phyloP scores from a whole-genome alignment of 2,329 filamentous ascomycete genomes.

The Sporothrix brasiliensis region DNA sequence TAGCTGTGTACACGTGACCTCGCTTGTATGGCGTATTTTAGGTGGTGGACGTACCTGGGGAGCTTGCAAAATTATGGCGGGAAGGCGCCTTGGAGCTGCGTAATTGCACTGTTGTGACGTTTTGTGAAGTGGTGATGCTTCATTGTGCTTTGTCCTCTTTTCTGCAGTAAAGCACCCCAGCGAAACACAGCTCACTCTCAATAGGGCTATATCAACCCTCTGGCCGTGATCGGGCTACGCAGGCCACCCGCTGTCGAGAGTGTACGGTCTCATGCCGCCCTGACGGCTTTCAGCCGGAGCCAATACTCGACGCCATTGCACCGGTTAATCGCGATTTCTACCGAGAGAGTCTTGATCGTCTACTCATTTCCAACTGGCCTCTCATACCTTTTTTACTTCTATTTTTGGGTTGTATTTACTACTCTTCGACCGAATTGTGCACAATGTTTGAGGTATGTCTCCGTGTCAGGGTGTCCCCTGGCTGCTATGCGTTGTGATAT shows the following conservation, averaged over 20 bases:
- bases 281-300: not conserved
- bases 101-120: not conserved
- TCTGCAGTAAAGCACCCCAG: no score
- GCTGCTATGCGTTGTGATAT: not conserved
- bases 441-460: slow-evolving; percentile 35
- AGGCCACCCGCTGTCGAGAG: not conserved
- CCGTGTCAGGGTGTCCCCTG: not conserved
- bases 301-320: slow-evolving; percentile 1
- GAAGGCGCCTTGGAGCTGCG: slow-evolving; percentile 16
- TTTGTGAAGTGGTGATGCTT: slow-evolving; percentile 5
- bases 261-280: slow-evolving; percentile 2
- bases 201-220: not conserved
- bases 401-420: not conserved
- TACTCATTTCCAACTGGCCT: not conserved
- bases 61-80: slow-evolving; percentile 17
- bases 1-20: not conserved
- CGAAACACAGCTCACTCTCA: not conserved
- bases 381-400: not conserved
- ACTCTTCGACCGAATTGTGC: not conserved
- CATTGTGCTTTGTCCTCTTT: not conserved
- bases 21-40: not conserved
- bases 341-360: not conserved
- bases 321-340: slow-evolving; percentile 22
- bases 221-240: slow-evolving; percentile 11
- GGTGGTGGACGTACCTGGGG: not conserved